Conservation (phyloP, 2,329 filamentous ascomycete genomes). For the Epichloe festucae region DNA sequence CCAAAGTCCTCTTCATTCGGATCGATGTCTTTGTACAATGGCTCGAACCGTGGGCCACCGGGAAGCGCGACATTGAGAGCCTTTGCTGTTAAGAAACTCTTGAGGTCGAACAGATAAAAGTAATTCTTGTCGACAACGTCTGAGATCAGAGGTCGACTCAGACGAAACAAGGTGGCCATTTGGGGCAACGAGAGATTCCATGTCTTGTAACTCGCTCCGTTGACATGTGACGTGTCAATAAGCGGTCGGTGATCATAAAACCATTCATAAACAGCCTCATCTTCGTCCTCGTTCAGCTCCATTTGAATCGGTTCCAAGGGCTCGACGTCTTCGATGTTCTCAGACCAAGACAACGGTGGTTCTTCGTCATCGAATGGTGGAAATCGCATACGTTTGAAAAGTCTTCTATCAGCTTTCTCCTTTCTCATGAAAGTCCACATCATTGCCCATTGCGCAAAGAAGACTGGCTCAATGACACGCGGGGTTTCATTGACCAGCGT, state of each 20-base stretch:
- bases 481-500: constrained; percentile 95
- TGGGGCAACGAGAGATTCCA: constrained; percentile 91
- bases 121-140: constrained; percentile 95
- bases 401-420: constrained; percentile 87
- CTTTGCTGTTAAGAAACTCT: constrained; percentile 92
- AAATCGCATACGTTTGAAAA: constrained; percentile 99
- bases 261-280: constrained; percentile 87
- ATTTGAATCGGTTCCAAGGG: constrained; percentile 96
- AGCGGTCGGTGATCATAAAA: constrained; percentile 92
- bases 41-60: constrained; percentile 94
- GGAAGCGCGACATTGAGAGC: constrained; percentile 94
- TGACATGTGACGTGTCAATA: constrained; percentile 83
- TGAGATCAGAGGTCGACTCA: constrained; percentile 81
- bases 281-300: constrained; percentile 91
- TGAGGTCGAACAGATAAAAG: constrained; percentile 91
- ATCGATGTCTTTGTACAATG: constrained; percentile 95
- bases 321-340: constrained; percentile 98
- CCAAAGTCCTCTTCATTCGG: constrained; percentile 98
- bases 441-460: constrained; percentile 96
- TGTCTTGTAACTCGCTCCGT: constrained; percentile 88
- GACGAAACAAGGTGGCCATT: constrained; percentile 88
- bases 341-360: constrained; percentile 91
- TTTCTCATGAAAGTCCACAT: constrained; percentile 99
- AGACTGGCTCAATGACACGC: constrained; percentile 92
- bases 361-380: constrained; percentile 98